phyloP scores from a whole-genome alignment of 2,329 filamentous ascomycete species.

The Coniochaeta hoffmannii region DNA sequence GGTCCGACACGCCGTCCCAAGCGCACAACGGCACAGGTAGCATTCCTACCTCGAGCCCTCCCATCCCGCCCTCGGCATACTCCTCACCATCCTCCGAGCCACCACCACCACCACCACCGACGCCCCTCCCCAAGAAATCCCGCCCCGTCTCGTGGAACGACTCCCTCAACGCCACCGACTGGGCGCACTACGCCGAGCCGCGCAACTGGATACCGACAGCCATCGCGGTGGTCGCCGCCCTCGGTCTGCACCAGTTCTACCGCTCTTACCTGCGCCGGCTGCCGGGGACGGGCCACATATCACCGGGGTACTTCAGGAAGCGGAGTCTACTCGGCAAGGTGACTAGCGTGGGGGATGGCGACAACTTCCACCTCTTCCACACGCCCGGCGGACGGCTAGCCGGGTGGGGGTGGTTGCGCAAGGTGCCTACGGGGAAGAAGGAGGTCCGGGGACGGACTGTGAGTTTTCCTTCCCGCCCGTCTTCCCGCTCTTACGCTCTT shows the following conservation, averaged over 20 bases:
- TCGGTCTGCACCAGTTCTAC: slow-evolving; percentile 54
- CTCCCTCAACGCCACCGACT: slow-evolving; percentile 38
- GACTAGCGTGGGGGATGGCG: slow-evolving; percentile 91
- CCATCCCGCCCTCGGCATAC: neutral
- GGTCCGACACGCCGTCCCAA: slow-evolving; percentile 5
- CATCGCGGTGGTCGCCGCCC: slow-evolving; percentile 46
- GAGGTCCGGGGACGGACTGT: slow-evolving; percentile 73
- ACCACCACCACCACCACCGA: neutral
- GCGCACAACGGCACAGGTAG: slow-evolving; percentile 3
- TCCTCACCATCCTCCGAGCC: neutral
- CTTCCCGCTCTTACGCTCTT: neutral
- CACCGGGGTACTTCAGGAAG: slow-evolving; percentile 64
- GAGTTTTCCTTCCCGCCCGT: slow-evolving; percentile 22
- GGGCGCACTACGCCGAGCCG: slow-evolving; percentile 47
- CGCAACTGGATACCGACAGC: slow-evolving; percentile 45
- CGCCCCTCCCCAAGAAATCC: slow-evolving; percentile 4
- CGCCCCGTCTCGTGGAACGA: slow-evolving; percentile 29
- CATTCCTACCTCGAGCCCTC: neutral
- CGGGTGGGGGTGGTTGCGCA: slow-evolving; percentile 90
- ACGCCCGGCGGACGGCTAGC: slow-evolving; percentile 81
- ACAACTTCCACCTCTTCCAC: slow-evolving; percentile 91
- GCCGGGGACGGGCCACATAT: slow-evolving; percentile 67
- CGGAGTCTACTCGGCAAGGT: slow-evolving; percentile 77
- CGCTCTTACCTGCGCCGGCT: slow-evolving; percentile 77
- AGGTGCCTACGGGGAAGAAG: slow-evolving; percentile 60